A percentile compares a stretch with the other conserved stretches of the same genome.
These are phyloP conservation scores for Papiliotrema flavescens DNA, from an alignment of 1,284 basidiomycete species.

Conservation along the genomic window DNA sequence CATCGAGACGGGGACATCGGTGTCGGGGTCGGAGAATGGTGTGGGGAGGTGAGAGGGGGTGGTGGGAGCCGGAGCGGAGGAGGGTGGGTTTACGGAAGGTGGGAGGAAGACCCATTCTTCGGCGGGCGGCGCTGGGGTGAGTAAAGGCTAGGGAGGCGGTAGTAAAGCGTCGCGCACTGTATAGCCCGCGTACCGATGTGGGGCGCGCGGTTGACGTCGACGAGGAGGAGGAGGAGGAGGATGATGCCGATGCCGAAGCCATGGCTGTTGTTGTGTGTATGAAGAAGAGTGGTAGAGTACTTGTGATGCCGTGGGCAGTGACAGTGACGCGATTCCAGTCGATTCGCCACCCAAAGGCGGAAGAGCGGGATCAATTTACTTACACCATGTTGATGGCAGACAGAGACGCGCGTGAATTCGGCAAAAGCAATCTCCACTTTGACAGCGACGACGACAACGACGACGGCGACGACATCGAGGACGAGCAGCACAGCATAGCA, in stretches of 20 bases:
- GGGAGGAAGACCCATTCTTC: constrained; percentile 52
- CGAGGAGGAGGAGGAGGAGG: neutral
- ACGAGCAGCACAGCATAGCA: too few species aligned
- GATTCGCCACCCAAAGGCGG: neutral
- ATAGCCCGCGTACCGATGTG: constrained; percentile 23
- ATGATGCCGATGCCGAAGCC: neutral
- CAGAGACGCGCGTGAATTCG: neutral
- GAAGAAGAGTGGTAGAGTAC: too few species aligned
- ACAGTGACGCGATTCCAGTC: too few species aligned
- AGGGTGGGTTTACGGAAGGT: constrained; percentile 39
- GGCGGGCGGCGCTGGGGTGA: constrained; percentile 37
- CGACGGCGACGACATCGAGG: too few species aligned
- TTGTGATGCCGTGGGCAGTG: too few species aligned
- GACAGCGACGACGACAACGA: too few species aligned
- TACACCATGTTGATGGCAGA: neutral
- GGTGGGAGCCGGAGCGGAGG: constrained; percentile 25
- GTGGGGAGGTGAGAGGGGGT: constrained; percentile 38
- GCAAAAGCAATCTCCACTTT: neutral
- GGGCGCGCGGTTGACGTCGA: constrained; percentile 10
- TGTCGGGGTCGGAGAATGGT: constrained; percentile 20
- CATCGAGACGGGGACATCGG: constrained; percentile 22
- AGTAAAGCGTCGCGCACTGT: constrained; percentile 15
- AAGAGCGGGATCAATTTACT: constrained; percentile 10
- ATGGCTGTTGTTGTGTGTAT: neutral
- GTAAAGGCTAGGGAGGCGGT: neutral